A percentile compares a stretch with the other conserved stretches of the same genome.
Evolutionary conservation across 257 asterid species (phyloP).

Genomic region (Sherardia arvensis): DNA sequence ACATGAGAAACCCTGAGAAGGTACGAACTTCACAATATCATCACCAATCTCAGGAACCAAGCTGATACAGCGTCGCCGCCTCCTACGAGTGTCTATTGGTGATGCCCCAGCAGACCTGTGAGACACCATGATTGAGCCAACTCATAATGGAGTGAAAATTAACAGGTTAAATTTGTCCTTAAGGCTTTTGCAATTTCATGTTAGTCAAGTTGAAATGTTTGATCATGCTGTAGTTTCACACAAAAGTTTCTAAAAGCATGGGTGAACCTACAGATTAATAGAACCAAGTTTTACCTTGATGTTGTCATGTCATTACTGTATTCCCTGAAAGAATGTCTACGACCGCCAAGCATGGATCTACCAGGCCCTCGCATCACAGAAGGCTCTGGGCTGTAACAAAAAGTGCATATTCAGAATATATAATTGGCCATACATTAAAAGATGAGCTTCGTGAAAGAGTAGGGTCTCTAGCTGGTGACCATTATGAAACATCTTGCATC

Average conservation of each 20-base stretch:
- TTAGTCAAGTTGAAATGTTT: not conserved
- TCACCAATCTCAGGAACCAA: slow-evolving; percentile 93
- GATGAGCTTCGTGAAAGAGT: not conserved
- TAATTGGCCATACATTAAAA: not conserved
- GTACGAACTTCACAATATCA: slow-evolving; percentile 74
- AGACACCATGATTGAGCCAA: not conserved
- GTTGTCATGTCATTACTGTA: slow-evolving; percentile 44
- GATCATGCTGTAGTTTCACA: not conserved
- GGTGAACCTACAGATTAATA: not conserved
- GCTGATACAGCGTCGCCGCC: slow-evolving; percentile 71
- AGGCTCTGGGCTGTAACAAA: slow-evolving; percentile 64
- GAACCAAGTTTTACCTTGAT: slow-evolving; percentile 46
- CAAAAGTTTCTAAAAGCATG: not conserved
- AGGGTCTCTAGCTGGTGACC: not conserved
- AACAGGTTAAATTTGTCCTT: not conserved
- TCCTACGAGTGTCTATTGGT: slow-evolving; percentile 67
- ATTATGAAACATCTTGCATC: not conserved
- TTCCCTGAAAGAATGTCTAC: slow-evolving; percentile 44
- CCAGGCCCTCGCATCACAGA: slow-evolving; percentile 70
- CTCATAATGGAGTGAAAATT: slow-evolving; percentile 1
- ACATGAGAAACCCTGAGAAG: not conserved
- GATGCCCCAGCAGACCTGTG: slow-evolving; percentile 93
- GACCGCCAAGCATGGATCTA: slow-evolving; percentile 81
- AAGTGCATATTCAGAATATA: slow-evolving; percentile 1
- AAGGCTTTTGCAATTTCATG: not conserved